Base-by-base conservation (phyloP, 495 filamentous ascomycete genomes). In the Immersiella caudata region DNA sequence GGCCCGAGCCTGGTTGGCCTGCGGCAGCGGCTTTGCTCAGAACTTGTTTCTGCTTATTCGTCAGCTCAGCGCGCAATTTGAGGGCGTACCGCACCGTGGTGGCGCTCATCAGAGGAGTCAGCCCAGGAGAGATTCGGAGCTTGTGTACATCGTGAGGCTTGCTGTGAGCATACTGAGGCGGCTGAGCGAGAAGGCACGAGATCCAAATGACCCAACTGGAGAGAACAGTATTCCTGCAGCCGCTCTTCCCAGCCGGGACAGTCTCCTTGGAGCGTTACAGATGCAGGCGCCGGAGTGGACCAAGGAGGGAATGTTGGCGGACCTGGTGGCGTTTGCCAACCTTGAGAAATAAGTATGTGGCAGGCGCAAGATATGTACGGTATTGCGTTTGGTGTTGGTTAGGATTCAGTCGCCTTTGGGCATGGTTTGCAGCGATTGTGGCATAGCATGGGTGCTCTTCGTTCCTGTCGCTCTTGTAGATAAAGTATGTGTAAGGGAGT, bases 11-110 rank as follows among this genome's bases (percentile, higher is more conserved):
- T 99, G 95, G 95, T 85, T 98, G 20, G 86, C 89, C 20, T 93
- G 91, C 18, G 88, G 90, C 46, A 93, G 96, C 74, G 92, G 92
- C 0, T 96, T 97, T 75, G 91, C 92, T 2, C 83, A 90, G 61
- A 91, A 89, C 74, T 83, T 97, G 5, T 84, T 94, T 58, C 80
- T 86, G 21, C 81, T 97, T 6, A 85, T 92, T 12, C 88, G 89
- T 52, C 76, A 88, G 6, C 79, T 97, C 11, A 91, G 89, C 70
- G 83, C 82, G 3, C 87, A 91, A 60, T 79, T 75, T 26, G 82
- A 80, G 46, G 25, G 29, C 18, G 72, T 79, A 62, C 65, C 82
- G 64, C 11, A 54, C 60, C 25, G 60, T 12, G 49, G 66, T 27
- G 73, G 68, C 24, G 64, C 33, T 63, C 76, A 70, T 35, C 74